These are phyloP conservation scores for Monilinia fructigena DNA, from an alignment of 2,329 filamentous ascomycete species.

Conservation along the genomic window DNA sequence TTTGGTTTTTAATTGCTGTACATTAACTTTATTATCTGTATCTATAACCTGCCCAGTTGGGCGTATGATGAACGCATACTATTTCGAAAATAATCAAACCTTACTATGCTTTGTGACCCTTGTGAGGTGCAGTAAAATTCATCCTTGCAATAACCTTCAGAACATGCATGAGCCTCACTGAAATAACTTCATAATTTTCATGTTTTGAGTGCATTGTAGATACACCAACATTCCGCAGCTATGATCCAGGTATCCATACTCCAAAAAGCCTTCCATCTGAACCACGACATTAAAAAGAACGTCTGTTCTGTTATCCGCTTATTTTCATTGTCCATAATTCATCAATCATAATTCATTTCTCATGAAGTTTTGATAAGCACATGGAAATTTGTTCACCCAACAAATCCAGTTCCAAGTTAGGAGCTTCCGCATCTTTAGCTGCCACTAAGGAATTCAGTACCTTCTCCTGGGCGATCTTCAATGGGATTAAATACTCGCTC, in stretches of 20 bases:
- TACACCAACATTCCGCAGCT: not conserved
- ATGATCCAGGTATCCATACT: conserved; percentile 12
- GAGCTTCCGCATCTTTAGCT: conserved; percentile 7
- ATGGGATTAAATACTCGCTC: conserved; percentile 57
- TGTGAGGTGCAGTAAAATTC: not conserved
- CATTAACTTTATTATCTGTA: conserved; percentile 3
- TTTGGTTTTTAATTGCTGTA: not conserved
- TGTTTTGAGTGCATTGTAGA: not conserved
- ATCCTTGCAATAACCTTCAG: not conserved
- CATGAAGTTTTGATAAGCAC: conserved; percentile 28
- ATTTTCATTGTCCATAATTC: conserved; percentile 3
- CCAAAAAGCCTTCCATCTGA: not conserved
- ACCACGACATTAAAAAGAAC: not conserved
- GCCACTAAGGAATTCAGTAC: conserved; percentile 24
- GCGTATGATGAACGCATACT: not conserved
- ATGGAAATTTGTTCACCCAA: conserved; percentile 35
- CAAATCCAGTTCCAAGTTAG: conserved; percentile 32
- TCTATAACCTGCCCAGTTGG: not conserved
- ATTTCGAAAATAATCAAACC: not conserved
- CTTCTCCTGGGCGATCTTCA: conserved; percentile 47
- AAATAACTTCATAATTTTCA: not conserved
- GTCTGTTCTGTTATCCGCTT: not conserved
- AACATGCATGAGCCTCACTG: not conserved
- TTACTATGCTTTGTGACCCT: not conserved
- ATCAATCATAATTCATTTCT: conserved; percentile 21